A percentile compares a stretch with the other conserved stretches of the same genome.
These are phyloP conservation scores for Clathrus columnatus DNA, from an alignment of 768 basidiomycete species.

Conservation along the genomic window DNA sequence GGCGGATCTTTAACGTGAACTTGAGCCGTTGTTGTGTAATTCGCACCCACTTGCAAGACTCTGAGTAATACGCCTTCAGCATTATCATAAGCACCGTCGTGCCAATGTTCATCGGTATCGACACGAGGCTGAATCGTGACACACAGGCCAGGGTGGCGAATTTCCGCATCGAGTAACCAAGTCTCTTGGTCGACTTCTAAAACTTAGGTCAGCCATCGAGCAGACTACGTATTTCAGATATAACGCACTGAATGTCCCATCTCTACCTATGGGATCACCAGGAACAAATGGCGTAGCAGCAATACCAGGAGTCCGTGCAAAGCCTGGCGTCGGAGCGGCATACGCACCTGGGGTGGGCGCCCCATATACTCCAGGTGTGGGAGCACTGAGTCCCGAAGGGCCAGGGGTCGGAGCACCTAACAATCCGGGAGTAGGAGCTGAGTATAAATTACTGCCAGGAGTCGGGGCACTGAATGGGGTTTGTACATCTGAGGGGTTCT, in stretches of 20 bases:
- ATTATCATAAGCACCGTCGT: conserved; percentile 25
- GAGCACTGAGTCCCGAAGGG: conserved; percentile 30
- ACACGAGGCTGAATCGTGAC: conserved; percentile 16
- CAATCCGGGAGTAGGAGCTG: conserved; percentile 7
- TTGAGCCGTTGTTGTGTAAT: conserved; percentile 19
- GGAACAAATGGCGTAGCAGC: conserved; percentile 8
- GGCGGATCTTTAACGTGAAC: conserved; percentile 23
- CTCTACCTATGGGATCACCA: not conserved
- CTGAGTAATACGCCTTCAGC: conserved; percentile 21
- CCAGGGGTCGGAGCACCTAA: conserved; percentile 34
- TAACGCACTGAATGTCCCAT: not conserved
- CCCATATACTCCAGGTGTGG: conserved; percentile 25
- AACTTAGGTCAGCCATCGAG: conserved; percentile 37
- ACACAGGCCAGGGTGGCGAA: conserved; percentile 7
- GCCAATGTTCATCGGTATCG: conserved; percentile 17
- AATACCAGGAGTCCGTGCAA: conserved; percentile 9
- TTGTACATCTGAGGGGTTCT: conserved; percentile 16
- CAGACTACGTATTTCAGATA: conserved; percentile 20
- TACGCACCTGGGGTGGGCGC: conserved; percentile 14
- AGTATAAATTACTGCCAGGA: conserved; percentile 16
- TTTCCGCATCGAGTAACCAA: conserved; percentile 19
- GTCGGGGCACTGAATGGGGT: conserved; percentile 27
- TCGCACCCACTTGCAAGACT: conserved; percentile 21
- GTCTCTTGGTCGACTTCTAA: conserved; percentile 21
- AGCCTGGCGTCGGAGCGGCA: conserved; percentile 12